Base-by-base conservation (phyloP, 139 green algal genomes). In the Mesotaenium endlicherianum region DNA sequence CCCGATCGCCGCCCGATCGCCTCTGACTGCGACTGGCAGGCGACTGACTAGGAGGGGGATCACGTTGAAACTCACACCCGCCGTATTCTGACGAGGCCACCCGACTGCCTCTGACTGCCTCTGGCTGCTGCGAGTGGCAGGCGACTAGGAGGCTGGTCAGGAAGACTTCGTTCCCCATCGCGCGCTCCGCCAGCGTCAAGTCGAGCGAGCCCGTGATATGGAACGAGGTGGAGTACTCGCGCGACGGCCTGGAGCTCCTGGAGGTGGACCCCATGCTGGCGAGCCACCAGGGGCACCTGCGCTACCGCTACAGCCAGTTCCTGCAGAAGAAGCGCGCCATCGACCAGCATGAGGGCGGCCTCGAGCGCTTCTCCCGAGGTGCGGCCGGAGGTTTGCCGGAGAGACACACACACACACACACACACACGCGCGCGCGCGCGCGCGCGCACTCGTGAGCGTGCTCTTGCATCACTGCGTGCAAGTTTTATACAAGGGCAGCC, bases 241-340 rank as follows among this genome's bases (percentile, higher is more conserved):
- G 40, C 2, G 58, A 75, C 17, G 89, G 85, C 1, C 79, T 88
- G n/a, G 81, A 84, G 14, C 74, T 94, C 14, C 41, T 87, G 44
- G 71, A 83, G 11, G 5, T 79, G 2, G 95, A 98, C 77, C 86
- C 91, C 0, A 71, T 90, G 77, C 88, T 98, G 42, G 49, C 45
- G 0, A 70, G 70, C 0, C 89, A 93, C 75, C 45, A 79, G 41
- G 93, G 92, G 38, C 95, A 98, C 91, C 89, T 98, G 36, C 82
- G 91, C 4, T 97, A 97, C 72, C 88, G 93, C 17, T 96, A 86
- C 60, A 30, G 84, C 20, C 88, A 92, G 76, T 97, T 93, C 89
- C 67, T 75, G 38, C 3, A 82, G 39, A 84, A 84, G 0, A 91
- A 92, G 64, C 80, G 67, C 1, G 83, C 76, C n/a, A 95, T 97